Conservation (phyloP, 495 filamentous ascomycete genomes). For the Penicillium dipodomyicola region DNA sequence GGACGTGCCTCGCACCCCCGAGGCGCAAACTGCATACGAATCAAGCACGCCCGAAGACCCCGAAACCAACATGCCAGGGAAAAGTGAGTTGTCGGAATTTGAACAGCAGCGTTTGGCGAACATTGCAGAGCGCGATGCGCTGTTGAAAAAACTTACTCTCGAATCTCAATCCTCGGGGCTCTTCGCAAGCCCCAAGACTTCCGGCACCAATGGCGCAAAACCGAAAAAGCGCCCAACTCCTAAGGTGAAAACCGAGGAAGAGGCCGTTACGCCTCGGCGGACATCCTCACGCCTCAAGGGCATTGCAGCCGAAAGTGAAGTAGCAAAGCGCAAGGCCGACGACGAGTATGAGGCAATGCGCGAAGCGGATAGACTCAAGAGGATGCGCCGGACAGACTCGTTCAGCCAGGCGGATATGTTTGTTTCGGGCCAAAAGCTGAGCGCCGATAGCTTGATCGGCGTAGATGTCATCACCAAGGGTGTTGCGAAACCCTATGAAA, state of each 20-base stretch:
- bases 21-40: background rate
- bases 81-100: conserved; percentile 57
- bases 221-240: conserved; percentile 50
- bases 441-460: conserved; percentile 39
- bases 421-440: conserved; percentile 69
- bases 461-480: conserved; percentile 62
- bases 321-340: conserved; percentile 77
- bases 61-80: conserved; percentile 10
- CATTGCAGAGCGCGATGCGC: conserved; percentile 69
- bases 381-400: conserved; percentile 66
- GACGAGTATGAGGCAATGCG: conserved; percentile 61
- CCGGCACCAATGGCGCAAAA: conserved; percentile 28
- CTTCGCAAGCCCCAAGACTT: conserved; percentile 37
- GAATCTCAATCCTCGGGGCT: conserved; percentile 54
- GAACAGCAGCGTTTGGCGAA: conserved; percentile 68
- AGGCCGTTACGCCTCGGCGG: conserved; percentile 49
- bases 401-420: conserved; percentile 74
- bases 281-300: conserved; percentile 66
- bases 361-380: conserved; percentile 66
- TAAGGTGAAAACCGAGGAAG: conserved; percentile 49
- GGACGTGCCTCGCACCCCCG: conserved; percentile 4
- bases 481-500: conserved; percentile 68
- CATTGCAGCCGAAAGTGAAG: conserved; percentile 66
- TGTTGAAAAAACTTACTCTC: conserved; percentile 57
- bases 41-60: background rate